Conservation (phyloP, 345 rosid genomes). For the Populus deltoides region DNA sequence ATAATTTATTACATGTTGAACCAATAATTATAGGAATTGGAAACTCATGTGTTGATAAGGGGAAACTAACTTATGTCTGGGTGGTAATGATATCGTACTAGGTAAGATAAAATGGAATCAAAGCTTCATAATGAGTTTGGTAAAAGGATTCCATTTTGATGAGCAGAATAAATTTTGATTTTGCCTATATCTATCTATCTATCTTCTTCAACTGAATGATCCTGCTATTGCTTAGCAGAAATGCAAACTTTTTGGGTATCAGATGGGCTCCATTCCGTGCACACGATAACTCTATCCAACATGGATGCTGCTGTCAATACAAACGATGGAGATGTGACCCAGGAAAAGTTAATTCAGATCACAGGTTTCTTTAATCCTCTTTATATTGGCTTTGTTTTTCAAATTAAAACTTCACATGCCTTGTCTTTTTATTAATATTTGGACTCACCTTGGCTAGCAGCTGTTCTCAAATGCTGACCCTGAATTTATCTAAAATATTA, state of each 20-base stretch:
- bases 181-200: neutral
- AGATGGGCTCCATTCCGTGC: constrained; percentile 62
- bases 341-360: constrained; percentile 34
- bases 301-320: constrained; percentile 35
- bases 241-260: constrained; percentile 63
- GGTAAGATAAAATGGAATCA: neutral
- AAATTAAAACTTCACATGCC: neutral
- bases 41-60: neutral
- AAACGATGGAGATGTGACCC: constrained; percentile 38
- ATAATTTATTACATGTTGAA: neutral
- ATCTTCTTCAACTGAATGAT: constrained; percentile 9
- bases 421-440: neutral
- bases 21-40: neutral
- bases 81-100: neutral
- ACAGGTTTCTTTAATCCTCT: constrained; percentile 40
- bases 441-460: neutral
- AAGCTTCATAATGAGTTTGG: neutral
- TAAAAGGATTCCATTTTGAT: neutral
- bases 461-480: neutral
- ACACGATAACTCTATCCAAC: constrained; percentile 42
- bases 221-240: constrained; percentile 41
- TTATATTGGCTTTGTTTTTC: neutral
- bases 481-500: constrained; percentile 6
- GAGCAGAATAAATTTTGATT: neutral
- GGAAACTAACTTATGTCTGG: neutral